A percentile compares a stretch with the other conserved stretches of the same genome.
Conservation (phyloP, 2,329 filamentous ascomycete genomes). For the Phialophora macrospora region DNA sequence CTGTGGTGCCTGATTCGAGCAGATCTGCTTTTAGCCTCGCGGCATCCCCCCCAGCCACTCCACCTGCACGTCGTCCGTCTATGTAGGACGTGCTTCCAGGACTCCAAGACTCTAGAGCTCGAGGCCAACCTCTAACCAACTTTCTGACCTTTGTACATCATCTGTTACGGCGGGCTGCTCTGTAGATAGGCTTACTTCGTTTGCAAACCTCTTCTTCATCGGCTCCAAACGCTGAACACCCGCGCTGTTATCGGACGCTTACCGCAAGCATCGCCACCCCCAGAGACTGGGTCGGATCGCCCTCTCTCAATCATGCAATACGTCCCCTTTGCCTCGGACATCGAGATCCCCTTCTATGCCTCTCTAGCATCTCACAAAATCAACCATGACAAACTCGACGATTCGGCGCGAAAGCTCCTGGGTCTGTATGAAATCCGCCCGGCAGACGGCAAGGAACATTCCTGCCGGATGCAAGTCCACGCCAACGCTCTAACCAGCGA, state of each 20-base stretch:
- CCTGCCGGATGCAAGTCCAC: slow-evolving; percentile 87
- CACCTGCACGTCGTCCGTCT: not conserved
- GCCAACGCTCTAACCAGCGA: slow-evolving; percentile 83
- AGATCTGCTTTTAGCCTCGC: not conserved
- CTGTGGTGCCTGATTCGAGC: slow-evolving; percentile 3
- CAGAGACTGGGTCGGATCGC: not conserved
- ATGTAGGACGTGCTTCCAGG: not conserved
- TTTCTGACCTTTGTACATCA: not conserved
- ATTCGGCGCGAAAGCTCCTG: slow-evolving; percentile 82
- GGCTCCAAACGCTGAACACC: not conserved
- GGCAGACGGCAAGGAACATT: slow-evolving; percentile 71
- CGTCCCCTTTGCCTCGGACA: slow-evolving; percentile 88
- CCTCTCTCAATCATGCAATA: slow-evolving; percentile 65
- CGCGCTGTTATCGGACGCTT: not conserved
- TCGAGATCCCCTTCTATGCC: slow-evolving; percentile 93
- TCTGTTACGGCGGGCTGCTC: not conserved
- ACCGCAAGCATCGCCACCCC: not conserved
- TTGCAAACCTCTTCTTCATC: not conserved
- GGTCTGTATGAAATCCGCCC: slow-evolving; percentile 86
- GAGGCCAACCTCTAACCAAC: not conserved
- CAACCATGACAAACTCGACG: slow-evolving; percentile 95
- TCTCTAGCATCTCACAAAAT: slow-evolving; percentile 92
- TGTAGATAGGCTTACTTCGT: not conserved
- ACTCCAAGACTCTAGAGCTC: not conserved
- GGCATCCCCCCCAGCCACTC: not conserved